Evolutionary conservation across 495 filamentous ascomycete genomes (phyloP).

Genomic region (Tuber melanosporum): DNA sequence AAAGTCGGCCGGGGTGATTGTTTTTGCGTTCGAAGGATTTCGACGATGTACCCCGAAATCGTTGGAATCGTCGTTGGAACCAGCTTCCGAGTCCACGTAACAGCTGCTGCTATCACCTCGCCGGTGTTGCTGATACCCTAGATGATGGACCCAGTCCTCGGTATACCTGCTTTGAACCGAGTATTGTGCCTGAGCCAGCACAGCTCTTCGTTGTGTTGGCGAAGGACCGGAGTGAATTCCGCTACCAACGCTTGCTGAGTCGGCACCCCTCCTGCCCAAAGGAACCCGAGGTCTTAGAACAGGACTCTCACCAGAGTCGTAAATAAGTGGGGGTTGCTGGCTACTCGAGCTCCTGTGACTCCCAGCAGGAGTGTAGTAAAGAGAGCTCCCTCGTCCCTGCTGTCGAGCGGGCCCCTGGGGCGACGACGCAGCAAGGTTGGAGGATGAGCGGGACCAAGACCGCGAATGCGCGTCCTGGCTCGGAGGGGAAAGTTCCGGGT

Average conservation of each 20-base stretch:
- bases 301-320: constrained; percentile 17
- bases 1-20: constrained; percentile 40
- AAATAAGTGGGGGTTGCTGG: constrained; percentile 31
- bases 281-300: constrained; percentile 22
- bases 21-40: constrained; percentile 40
- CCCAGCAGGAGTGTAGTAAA: constrained; percentile 40
- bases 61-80: constrained; percentile 30
- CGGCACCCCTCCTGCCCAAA: constrained; percentile 20
- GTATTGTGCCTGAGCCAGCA: constrained; percentile 16
- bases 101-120: constrained; percentile 33
- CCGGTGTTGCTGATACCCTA: constrained; percentile 38
- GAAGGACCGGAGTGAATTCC: constrained; percentile 24
- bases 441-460: constrained; percentile 39
- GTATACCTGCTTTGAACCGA: constrained; percentile 37
- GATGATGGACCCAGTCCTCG: constrained; percentile 41
- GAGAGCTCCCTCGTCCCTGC: constrained; percentile 36
- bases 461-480: constrained; percentile 30
- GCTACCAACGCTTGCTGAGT: constrained; percentile 16
- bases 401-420: constrained; percentile 20
- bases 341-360: constrained; percentile 39
- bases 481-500: constrained; percentile 40
- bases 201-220: constrained; percentile 9
- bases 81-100: constrained; percentile 23
- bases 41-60: constrained; percentile 30
- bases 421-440: constrained; percentile 31